Evolutionary conservation across 2,329 filamentous ascomycete genomes (phyloP).

Genomic region (Paecilomyces formosus): DNA sequence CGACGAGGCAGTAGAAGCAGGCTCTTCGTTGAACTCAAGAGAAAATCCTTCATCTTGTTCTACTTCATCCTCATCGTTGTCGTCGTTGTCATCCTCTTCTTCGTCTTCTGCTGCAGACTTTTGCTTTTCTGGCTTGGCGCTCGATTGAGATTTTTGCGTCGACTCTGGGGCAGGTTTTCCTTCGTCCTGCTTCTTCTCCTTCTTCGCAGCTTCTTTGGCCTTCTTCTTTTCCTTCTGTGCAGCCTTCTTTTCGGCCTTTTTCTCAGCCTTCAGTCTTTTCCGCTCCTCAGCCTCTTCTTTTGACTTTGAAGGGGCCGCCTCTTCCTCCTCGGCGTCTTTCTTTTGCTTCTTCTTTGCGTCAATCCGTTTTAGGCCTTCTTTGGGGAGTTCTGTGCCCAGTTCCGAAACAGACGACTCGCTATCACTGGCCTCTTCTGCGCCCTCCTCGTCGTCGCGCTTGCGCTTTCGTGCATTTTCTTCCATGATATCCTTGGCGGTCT

Average conservation of each 20-base stretch:
- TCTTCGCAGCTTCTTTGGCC: constrained; percentile 29
- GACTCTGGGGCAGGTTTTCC: constrained; percentile 10
- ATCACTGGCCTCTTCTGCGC: constrained; percentile 35
- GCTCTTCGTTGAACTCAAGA: constrained; percentile 35
- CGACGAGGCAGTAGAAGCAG: constrained; percentile 34
- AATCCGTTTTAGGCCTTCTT: constrained; percentile 53
- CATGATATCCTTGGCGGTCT: constrained; percentile 88
- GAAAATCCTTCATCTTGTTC: constrained; percentile 43
- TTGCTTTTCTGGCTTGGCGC: constrained; percentile 12
- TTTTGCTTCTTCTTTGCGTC: constrained; percentile 45
- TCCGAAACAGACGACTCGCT: constrained; percentile 39
- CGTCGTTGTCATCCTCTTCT: constrained; percentile 13
- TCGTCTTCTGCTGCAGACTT: constrained; percentile 11
- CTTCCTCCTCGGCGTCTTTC: constrained; percentile 37
- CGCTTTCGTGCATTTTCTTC: constrained; percentile 76
- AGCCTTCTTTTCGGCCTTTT: constrained; percentile 37
- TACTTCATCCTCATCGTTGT: constrained; percentile 26
- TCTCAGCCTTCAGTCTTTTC: constrained; percentile 33
- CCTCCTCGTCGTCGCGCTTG: constrained; percentile 62
- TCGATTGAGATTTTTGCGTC: constrained; percentile 14
- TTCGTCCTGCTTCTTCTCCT: constrained; percentile 16
- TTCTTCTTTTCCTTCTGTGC: constrained; percentile 28
- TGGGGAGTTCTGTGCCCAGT: constrained; percentile 44
- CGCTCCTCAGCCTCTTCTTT: constrained; percentile 26
- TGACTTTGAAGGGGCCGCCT: constrained; percentile 10